Evolutionary conservation across 805 yeast genomes (phyloP).

Genomic region (Candida gorgasii): DNA sequence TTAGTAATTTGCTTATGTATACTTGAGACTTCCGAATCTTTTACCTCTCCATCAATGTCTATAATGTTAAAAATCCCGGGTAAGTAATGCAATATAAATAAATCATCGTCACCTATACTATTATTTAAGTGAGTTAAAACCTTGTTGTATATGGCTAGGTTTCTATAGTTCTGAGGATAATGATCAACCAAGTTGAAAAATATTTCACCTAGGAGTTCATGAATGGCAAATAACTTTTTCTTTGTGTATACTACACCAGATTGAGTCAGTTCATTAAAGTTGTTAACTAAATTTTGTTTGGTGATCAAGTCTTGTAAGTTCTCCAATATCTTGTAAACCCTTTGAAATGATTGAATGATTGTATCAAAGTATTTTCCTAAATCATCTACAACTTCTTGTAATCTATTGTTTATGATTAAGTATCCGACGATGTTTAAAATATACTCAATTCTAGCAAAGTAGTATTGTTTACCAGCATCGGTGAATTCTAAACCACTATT

Average conservation of each 20-base stretch:
- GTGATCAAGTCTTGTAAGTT: constrained; percentile 52
- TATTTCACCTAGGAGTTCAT: constrained; percentile 70
- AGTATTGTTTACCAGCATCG: constrained; percentile 68
- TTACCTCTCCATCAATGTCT: constrained; percentile 39
- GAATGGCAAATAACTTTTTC: constrained; percentile 61
- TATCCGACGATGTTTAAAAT: constrained; percentile 63
- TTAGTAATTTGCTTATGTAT: constrained; percentile 41
- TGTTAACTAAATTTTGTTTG: constrained; percentile 51
- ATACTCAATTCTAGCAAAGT: constrained; percentile 67
- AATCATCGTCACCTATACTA: constrained; percentile 58
- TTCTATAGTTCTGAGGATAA: constrained; percentile 30
- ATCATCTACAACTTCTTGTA: constrained; percentile 24
- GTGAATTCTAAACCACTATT: constrained; percentile 48
- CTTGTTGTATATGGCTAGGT: constrained; percentile 33
- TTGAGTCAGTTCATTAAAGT: constrained; percentile 45
- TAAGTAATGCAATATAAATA: constrained; percentile 60
- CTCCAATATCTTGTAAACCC: constrained; percentile 56
- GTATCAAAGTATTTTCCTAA: constrained; percentile 28
- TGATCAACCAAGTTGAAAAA: constrained; percentile 51
- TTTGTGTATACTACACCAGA: constrained; percentile 55
- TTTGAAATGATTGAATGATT: constrained; percentile 55
- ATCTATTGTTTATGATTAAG: constrained; percentile 22
- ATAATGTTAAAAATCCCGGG: constrained; percentile 57
- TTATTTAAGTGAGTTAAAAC: constrained; percentile 47
- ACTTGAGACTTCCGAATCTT: constrained; percentile 22